These are phyloP conservation scores for Metschnikowia matae DNA, from an alignment of 805 yeast species.

Conservation along the genomic window DNA sequence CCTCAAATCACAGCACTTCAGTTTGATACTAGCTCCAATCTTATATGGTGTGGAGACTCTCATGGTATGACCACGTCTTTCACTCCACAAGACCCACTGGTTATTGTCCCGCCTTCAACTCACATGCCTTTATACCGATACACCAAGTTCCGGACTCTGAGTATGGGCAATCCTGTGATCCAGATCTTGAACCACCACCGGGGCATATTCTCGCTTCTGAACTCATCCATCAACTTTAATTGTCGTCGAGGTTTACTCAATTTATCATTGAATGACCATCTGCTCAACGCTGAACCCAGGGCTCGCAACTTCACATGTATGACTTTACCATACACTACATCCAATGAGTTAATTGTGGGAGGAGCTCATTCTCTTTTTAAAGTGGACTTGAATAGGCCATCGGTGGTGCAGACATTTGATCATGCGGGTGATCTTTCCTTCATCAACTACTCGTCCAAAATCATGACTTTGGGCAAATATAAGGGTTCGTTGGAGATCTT, in stretches of 20 bases:
- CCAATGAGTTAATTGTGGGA: constrained; percentile 30
- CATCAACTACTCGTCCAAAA: constrained; percentile 44
- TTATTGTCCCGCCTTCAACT: constrained; percentile 5
- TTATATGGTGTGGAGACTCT: constrained; percentile 82
- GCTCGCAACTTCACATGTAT: constrained; percentile 28
- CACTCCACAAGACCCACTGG: constrained; percentile 21
- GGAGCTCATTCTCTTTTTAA: constrained; percentile 24
- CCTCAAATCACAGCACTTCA: constrained; percentile 25
- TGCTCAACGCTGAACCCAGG: constrained; percentile 2
- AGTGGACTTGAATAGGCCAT: constrained; percentile 33
- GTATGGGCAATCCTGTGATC: constrained; percentile 18
- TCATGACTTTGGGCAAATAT: constrained; percentile 53
- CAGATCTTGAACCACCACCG: constrained; percentile 30
- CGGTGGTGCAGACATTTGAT: constrained; percentile 21
- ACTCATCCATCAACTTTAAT: constrained; percentile 29
- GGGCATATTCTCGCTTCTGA: constrained; percentile 34
- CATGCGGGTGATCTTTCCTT: constrained; percentile 45
- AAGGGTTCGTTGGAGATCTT: constrained; percentile 62
- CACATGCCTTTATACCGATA: constrained; percentile 30
- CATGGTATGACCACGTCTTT: constrained; percentile 44
- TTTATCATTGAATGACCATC: constrained; percentile 12
- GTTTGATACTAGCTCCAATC: constrained; percentile 71
- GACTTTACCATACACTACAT: constrained; percentile 29
- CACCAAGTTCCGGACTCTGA: constrained; percentile 31
- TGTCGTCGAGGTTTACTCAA: constrained; percentile 32